These are phyloP conservation scores for Hypsizygus marmoreus DNA, from an alignment of 768 basidiomycete species.

Conservation along the genomic window DNA sequence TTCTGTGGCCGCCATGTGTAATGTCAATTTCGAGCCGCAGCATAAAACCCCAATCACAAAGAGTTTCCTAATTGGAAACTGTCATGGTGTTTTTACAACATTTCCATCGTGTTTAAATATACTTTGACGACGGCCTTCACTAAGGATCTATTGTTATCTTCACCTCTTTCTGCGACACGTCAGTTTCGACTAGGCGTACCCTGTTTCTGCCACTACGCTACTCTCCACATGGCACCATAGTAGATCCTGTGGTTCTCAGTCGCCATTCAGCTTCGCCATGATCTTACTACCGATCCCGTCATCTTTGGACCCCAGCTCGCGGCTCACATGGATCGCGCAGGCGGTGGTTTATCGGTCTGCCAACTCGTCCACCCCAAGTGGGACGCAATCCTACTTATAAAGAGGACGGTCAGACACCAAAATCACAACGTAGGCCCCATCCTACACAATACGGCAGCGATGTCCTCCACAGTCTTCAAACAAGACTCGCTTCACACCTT, in stretches of 20 bases:
- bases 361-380: neutral
- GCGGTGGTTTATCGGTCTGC: slow-evolving; percentile 3
- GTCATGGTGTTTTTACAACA: no score
- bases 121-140: no score
- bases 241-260: no score
- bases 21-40: no score
- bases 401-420: slow-evolving; percentile 1
- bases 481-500: slow-evolving; percentile 21
- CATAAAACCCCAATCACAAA: no score
- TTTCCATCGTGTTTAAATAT: no score
- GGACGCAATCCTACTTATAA: neutral
- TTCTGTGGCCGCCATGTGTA: no score
- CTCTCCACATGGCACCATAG: no score
- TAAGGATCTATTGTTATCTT: no score
- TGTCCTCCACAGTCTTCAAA: slow-evolving; percentile 4
- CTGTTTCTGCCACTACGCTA: neutral
- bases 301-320: neutral
- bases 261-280: neutral
- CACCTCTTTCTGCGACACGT: no score
- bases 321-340: neutral
- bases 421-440: neutral
- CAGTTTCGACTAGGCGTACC: neutral
- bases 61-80: no score
- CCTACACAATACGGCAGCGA: neutral
- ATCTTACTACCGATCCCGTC: neutral